phyloP scores from a whole-genome alignment of 2,329 filamentous ascomycete genomes.

The Diaporthe batatas region DNA sequence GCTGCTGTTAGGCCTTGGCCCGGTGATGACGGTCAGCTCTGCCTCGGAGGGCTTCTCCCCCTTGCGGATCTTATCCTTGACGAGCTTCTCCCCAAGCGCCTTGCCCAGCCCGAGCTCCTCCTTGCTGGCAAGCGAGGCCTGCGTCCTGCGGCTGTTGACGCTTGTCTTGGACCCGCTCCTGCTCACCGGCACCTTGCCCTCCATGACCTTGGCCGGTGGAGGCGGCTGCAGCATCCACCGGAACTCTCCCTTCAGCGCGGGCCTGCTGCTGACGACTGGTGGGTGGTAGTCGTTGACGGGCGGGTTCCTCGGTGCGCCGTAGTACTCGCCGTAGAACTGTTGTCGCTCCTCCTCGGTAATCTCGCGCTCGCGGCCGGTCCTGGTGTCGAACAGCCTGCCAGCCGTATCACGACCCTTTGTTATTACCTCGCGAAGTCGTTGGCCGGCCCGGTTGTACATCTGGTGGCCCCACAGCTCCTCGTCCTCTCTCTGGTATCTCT shows the following conservation, averaged over 20 bases:
- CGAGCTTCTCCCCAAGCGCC: conserved; percentile 57
- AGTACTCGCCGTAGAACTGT: conserved; percentile 75
- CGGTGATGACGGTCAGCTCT: conserved; percentile 42
- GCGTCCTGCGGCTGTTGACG: conserved; percentile 61
- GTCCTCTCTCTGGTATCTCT: conserved; percentile 87
- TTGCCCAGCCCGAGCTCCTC: conserved; percentile 58
- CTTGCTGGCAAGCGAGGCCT: conserved; percentile 48
- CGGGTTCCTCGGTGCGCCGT: conserved; percentile 72
- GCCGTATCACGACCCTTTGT: conserved; percentile 70
- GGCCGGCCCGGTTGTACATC: conserved; percentile 61
- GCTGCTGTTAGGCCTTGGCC: conserved; percentile 45
- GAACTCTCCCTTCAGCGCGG: conserved; percentile 76
- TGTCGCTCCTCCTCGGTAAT: conserved; percentile 64
- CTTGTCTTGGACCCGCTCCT: conserved; percentile 71
- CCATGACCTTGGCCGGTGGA: conserved; percentile 91
- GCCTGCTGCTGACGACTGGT: conserved; percentile 83
- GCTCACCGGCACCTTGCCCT: conserved; percentile 81
- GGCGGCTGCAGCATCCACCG: conserved; percentile 95
- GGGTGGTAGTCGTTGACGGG: conserved; percentile 90
- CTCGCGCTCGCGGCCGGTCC: conserved; percentile 65
- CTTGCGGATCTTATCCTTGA: conserved; percentile 61
- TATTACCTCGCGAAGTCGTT: conserved; percentile 70
- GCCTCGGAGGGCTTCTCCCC: conserved; percentile 53
- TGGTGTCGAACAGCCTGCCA: conserved; percentile 64
- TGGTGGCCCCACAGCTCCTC: conserved; percentile 86